These are phyloP conservation scores for Globisporangium viniferum DNA, from an alignment of 352 stramenopile genomes.

Conservation along the genomic window DNA sequence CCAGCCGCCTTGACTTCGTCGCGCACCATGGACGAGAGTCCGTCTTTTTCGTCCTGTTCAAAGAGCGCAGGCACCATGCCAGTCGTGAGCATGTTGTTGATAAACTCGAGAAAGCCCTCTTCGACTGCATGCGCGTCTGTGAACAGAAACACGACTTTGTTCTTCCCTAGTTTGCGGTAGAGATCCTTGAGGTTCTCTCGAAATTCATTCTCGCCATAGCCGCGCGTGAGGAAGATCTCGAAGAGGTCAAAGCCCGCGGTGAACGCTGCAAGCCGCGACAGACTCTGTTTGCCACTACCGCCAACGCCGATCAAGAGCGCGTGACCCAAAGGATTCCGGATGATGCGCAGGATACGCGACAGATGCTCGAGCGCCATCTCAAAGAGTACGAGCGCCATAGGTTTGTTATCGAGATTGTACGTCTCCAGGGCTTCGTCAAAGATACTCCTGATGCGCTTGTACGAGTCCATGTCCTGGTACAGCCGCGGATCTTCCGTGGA, in stretches of 20 bases:
- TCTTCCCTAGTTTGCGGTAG: slow-evolving; percentile 86
- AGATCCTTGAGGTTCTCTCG: slow-evolving; percentile 93
- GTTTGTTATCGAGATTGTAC: slow-evolving; percentile 94
- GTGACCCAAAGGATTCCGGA: slow-evolving; percentile 90
- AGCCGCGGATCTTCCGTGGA: slow-evolving; percentile 80
- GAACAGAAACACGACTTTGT: slow-evolving; percentile 94
- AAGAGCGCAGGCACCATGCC: slow-evolving; percentile 93
- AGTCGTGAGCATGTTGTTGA: slow-evolving; percentile 97
- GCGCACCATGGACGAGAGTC: slow-evolving; percentile 74
- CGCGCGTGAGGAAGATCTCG: slow-evolving; percentile 92
- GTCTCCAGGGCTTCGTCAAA: slow-evolving; percentile 93
- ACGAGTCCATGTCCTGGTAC: slow-evolving; percentile 93
- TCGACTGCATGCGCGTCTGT: slow-evolving; percentile 95
- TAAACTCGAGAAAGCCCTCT: slow-evolving; percentile 95
- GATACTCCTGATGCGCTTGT: slow-evolving; percentile 86
- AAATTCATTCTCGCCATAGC: slow-evolving; percentile 93
- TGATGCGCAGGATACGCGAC: slow-evolving; percentile 91
- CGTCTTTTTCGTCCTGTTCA: slow-evolving; percentile 90
- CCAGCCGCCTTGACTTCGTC: slow-evolving; percentile 88
- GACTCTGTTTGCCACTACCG: slow-evolving; percentile 92
- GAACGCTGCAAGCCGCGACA: slow-evolving; percentile 91
- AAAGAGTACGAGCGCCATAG: slow-evolving; percentile 95
- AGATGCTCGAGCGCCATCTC: slow-evolving; percentile 95
- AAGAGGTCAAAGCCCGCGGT: slow-evolving; percentile 93
- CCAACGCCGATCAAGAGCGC: slow-evolving; percentile 93